These are phyloP conservation scores for Fusarium abutilonis DNA, from an alignment of 2,329 filamentous ascomycete genomes.

Conservation along the genomic window DNA sequence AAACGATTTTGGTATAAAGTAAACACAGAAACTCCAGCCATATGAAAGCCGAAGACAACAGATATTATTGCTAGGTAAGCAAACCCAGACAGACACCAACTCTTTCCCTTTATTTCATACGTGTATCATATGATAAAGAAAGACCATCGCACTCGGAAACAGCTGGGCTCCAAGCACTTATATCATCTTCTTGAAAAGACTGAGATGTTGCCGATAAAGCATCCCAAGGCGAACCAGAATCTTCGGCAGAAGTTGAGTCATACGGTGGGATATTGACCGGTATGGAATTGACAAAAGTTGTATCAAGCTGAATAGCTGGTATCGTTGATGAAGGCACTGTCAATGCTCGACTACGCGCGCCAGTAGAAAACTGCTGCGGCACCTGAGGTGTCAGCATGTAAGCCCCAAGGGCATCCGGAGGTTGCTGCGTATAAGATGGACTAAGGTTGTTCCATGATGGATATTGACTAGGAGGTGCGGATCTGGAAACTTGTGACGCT, in stretches of 20 bases:
- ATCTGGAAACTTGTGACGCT: conserved; percentile 12
- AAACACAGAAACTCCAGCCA: conserved; percentile 2
- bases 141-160: conserved; percentile 19
- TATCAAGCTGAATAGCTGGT: conserved; percentile 25
- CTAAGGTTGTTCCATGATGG: conserved; percentile 3
- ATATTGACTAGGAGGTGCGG: conserved; percentile 29
- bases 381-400: conserved; percentile 7
- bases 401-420: conserved; percentile 1
- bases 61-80: too few species aligned
- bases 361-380: conserved; percentile 6
- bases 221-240: conserved; percentile 32
- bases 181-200: conserved; percentile 31
- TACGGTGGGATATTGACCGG: conserved; percentile 3
- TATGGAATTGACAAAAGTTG: conserved; percentile 14
- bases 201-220: conserved; percentile 19
- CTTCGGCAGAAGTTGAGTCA: conserved; percentile 33
- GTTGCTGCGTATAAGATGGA: conserved; percentile 12
- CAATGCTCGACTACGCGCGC: conserved; percentile 5
- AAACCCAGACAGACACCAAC: too few species aligned
- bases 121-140: conserved; percentile 21
- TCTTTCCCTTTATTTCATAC: conserved; percentile 14
- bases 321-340: conserved; percentile 12
- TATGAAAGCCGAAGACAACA: too few species aligned
- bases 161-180: conserved; percentile 21
- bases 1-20: neutral